Evolutionary conservation across 208 protist genomes (phyloP).

Genomic region (Sergeia podlipaevii): DNA sequence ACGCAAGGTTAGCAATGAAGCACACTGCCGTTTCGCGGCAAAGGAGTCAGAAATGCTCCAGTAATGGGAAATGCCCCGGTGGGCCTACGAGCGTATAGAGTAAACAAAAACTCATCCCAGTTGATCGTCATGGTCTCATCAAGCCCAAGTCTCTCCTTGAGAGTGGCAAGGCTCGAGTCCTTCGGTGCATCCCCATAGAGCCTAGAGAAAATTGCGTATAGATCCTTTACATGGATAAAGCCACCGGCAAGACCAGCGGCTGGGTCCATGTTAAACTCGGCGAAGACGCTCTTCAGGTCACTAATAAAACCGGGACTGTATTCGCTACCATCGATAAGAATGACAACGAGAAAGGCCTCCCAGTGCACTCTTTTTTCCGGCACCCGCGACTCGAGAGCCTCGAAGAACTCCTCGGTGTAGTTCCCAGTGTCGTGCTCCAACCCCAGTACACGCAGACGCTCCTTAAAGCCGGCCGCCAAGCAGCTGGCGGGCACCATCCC

Average conservation of each 20-base stretch:
- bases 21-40: constrained; percentile 3
- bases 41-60: constrained; percentile 13
- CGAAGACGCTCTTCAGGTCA: constrained; percentile 40
- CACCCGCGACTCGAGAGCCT: constrained; percentile 15
- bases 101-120: constrained; percentile 79
- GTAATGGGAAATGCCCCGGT: constrained; percentile 10
- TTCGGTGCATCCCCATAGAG: constrained; percentile 31
- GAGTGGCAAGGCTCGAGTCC: constrained; percentile 15
- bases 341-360: constrained; percentile 58
- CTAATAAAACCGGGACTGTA: constrained; percentile 39
- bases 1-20: constrained; percentile 23
- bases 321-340: constrained; percentile 44
- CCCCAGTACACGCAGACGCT: constrained; percentile 35
- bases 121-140: constrained; percentile 50
- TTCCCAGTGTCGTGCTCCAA: constrained; percentile 19
- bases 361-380: constrained; percentile 35
- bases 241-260: constrained; percentile 19
- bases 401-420: constrained; percentile 32
- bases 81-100: constrained; percentile 43
- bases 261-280: constrained; percentile 58
- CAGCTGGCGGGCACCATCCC: constrained; percentile 16
- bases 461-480: constrained; percentile 16
- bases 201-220: constrained; percentile 35
- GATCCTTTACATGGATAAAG: constrained; percentile 40
- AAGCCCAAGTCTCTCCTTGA: constrained; percentile 34